Base-by-base conservation (phyloP, 2,329 filamentous ascomycete genomes). In the Lasiodiplodia hormozganensis region DNA sequence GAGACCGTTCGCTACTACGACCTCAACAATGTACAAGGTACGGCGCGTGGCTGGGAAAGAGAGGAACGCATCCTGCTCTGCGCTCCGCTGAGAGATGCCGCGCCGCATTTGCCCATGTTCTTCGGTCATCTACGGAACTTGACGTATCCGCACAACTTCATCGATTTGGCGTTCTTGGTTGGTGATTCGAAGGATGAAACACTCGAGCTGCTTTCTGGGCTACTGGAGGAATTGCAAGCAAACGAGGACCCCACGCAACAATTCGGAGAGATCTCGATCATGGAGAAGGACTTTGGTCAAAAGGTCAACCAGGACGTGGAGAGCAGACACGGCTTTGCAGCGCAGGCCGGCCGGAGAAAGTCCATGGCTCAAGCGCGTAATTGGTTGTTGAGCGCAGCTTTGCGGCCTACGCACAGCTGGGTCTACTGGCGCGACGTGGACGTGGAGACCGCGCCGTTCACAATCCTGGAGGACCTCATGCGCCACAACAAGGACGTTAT, bases 391-490 rank as follows among this genome's bases (percentile, higher is more conserved):
- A 97, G 94, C 75, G 95, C 96, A 51, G 95, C 96, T 25, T 83
- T 99, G 66, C 89, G 96, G 53, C 96, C 96, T 1, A 96, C 96
- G 65, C 96, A 99, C 78, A 97, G 94, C 72, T 99, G 96, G 96
- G 96, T 99, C 11, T 99, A 99, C 78, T 99, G 96, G 96, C 90
- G 96, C 80, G 96, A 99, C 82, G 96, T 97, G 28, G 96, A 99
- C 81, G 96, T 99, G 10, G 94, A 98, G 81, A 99, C 96, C 1
- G 96, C 96, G 2, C 96, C 96, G 0, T 96, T 95, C 76, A 98
- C 96, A 0, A 98, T 99, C 74, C 83, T 99, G 71, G 96, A 99
- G 78, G 96, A 99, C 82, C 83, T 99, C 67, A 99, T 99, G 96
- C 90, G 95, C 71, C 96, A 99, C 77, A 97, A 99, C 82, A 98